Evolutionary conservation across 2,329 filamentous ascomycete species (phyloP).

Genomic region (Lecanicillium sp.): DNA sequence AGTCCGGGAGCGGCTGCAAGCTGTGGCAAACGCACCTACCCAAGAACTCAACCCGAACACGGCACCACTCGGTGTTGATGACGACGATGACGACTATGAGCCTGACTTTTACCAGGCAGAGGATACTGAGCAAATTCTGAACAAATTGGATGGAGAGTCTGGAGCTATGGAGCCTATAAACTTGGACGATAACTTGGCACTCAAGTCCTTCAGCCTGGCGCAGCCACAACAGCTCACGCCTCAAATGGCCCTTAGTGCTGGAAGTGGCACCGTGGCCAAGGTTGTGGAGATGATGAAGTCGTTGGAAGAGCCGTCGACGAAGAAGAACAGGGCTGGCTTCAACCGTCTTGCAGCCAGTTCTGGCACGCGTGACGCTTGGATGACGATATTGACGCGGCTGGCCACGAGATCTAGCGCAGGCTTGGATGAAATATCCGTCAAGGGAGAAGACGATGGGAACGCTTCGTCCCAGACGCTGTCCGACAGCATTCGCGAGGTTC

Average conservation of each 20-base stretch:
- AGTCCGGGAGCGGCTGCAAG: slow-evolving; percentile 40
- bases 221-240: slow-evolving; percentile 65
- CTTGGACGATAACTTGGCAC: slow-evolving; percentile 40
- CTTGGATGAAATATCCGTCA: slow-evolving; percentile 51
- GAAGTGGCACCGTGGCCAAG: slow-evolving; percentile 64
- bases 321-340: slow-evolving; percentile 64
- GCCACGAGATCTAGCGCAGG: slow-evolving; percentile 71
- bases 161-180: slow-evolving; percentile 29
- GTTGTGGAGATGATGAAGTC: slow-evolving; percentile 72
- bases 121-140: slow-evolving; percentile 67
- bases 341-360: slow-evolving; percentile 76
- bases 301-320: slow-evolving; percentile 56
- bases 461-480: slow-evolving; percentile 39
- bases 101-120: slow-evolving; percentile 75
- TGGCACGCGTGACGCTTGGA: slow-evolving; percentile 83
- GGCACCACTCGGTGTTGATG: slow-evolving; percentile 56
- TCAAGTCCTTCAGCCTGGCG: slow-evolving; percentile 73
- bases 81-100: slow-evolving; percentile 84
- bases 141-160: slow-evolving; percentile 66
- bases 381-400: slow-evolving; percentile 76
- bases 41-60: slow-evolving; percentile 47
- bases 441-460: slow-evolving; percentile 42
- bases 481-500: slow-evolving; percentile 66
- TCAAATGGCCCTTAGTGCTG: slow-evolving; percentile 64
- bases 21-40: slow-evolving; percentile 36